Percentiles rank a stretch among this genome's conserved stretches.
Conservation (phyloP, 2,329 filamentous ascomycete genomes). For the Stemphylium vesicarium region DNA sequence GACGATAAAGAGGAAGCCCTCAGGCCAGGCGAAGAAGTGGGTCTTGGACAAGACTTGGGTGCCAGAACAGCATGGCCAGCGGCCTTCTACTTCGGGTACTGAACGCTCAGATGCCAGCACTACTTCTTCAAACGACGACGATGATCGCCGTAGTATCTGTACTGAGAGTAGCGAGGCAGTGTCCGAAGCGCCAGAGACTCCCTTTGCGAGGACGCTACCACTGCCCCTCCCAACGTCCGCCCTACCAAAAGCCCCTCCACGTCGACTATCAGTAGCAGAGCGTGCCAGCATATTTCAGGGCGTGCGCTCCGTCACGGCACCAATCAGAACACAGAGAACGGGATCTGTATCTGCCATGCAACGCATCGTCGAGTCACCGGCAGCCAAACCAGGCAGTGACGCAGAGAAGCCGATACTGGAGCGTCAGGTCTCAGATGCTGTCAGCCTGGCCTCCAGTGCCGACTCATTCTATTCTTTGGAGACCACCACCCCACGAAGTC, state of each 20-base stretch:
- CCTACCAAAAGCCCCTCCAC: constrained; percentile 14
- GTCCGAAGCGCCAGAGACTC: constrained; percentile 28
- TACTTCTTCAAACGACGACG: constrained; percentile 42
- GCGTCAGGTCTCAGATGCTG: constrained; percentile 36
- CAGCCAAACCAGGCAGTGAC: constrained; percentile 11
- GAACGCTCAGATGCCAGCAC: constrained; percentile 41
- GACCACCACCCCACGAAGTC: constrained; percentile 29
- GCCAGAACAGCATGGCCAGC: constrained; percentile 51
- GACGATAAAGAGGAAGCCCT: constrained; percentile 64
- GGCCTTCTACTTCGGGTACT: constrained; percentile 38
- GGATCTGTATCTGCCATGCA: constrained; percentile 26
- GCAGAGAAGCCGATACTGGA: constrained; percentile 21
- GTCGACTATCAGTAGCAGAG: constrained; percentile 38
- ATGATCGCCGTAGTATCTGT: constrained; percentile 43
- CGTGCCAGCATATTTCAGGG: constrained; percentile 41
- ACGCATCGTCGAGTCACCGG: constrained; percentile 27
- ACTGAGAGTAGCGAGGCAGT: constrained; percentile 40
- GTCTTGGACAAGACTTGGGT: constrained; percentile 56
- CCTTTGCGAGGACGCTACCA: constrained; percentile 23
- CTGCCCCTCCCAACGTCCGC: constrained; percentile 17
- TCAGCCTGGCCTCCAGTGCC: constrained; percentile 43
- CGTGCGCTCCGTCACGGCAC: constrained; percentile 37
- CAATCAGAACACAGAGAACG: constrained; percentile 15
- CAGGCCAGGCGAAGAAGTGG: constrained; percentile 58
- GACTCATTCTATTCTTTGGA: constrained; percentile 49